Evolutionary conservation across 1,284 basidiomycete species (phyloP), one percentile per base, ranked within the genome.

Genomic region (Amylostereum areolatum): DNA sequence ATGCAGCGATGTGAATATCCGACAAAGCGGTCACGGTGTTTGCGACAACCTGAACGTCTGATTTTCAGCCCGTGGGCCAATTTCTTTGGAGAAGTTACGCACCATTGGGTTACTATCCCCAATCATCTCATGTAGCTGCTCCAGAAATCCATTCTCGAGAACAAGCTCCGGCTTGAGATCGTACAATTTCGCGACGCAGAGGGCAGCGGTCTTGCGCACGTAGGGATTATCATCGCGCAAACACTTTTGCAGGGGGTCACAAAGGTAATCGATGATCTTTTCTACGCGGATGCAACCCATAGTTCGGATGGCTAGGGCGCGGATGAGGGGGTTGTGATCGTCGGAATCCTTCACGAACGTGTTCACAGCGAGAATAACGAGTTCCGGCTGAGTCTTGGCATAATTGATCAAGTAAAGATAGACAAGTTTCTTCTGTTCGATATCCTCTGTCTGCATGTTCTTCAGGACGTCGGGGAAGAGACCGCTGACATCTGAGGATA

Each of bases 341-440:
- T 95, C 93, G 0, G 92, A 85, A 67, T 99, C 96, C 77, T 96
- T 85, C 50, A 99, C 96, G 63, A 99, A 99, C 1, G 96, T 99
- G 66, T 99, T 99, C 56, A 99, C 95, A 11, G 96, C 96, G 43
- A 99, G 81, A 64, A 99, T 98, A 67, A 98, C 96, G 28, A 89
- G 80, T 66, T 99, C 96, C 0, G 97, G 96, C 65, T 99, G 96
- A 0, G 96, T 95, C 66, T 97, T 97, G 46, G 95, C 94, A 61
- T 98, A 98, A 73, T 97, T 97, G 87, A 97, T 97, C 52, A 98
- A 84, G 67, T 97, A 99, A 42, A 98, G 83, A 63, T 98, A 99
- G 27, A 98, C 96, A 42, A 99, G 87, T 68, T 96, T 95, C 78
- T 95, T 96, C 68, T 95, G 92, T 64, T 95, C 93, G 47, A 96